Evolutionary conservation across 495 filamentous ascomycete genomes (phyloP), one percentile per base, ranked within the genome.

Genomic region (Parmelia sp.): DNA sequence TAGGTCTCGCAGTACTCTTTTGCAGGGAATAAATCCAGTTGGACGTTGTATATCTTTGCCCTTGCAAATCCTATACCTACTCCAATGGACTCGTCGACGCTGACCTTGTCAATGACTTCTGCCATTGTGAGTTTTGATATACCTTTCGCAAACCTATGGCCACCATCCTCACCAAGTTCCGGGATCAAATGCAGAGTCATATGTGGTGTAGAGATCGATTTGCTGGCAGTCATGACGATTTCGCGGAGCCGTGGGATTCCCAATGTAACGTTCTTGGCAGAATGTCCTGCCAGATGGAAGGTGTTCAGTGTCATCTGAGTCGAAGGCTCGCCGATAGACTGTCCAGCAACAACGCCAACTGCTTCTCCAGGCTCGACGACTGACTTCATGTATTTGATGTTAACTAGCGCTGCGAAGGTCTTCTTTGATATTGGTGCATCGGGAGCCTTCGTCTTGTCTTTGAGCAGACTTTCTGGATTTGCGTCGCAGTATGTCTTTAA

Each of bases 291-390:
- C 83, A 99, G 90, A 83, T 99, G 94, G 86, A 98, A 98, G 33
- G 94, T 98, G 73, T 98, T 98, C 59, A 98, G 77, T n/a, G 94
- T 99, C 95, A 99, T 97, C 75, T 99, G 94, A 17, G 94, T 99
- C 21, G 91, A 96, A 12, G 95, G 94, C 74, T 97, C 95, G 70
- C 94, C 94, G 57, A 99, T 86, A 42, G 92, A 96, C 77, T 99
- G 94, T 47, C 92, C 92, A 56, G 94, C 94, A 47, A 97, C 90
- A 68, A 99, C 92, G 60, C 94, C 94, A 29, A 99, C 92, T n/a
- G 95, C 92, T 75, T 99, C 94, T 47, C 94, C 94, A 35, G 94
- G 91, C 66, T 97, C 94, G n/a, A 97, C 85, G 2, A 95, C 78
- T 4, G 93, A 96, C 69, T 88, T 90, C 68, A 97, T 79, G 72